These are phyloP conservation scores for Pseudogymnoascus sp. DNA, from an alignment of 2,329 filamentous ascomycete genomes.

Conservation along the genomic window DNA sequence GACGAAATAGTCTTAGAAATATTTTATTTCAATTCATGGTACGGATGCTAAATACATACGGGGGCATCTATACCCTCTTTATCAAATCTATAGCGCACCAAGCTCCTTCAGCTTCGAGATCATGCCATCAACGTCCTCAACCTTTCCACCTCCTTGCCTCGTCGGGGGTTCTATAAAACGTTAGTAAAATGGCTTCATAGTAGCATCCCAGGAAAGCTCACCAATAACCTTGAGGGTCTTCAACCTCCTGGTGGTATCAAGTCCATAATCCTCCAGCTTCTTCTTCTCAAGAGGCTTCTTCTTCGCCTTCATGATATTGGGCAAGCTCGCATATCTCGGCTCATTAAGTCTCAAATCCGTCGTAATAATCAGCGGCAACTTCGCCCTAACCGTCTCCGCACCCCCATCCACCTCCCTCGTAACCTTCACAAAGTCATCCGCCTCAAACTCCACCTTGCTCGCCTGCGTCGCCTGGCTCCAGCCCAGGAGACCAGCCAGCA, in stretches of 20 bases:
- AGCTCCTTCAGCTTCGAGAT: conserved; percentile 91
- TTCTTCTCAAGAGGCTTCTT: conserved; percentile 98
- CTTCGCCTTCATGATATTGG: conserved; percentile 99
- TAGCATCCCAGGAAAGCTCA: conserved; percentile 36
- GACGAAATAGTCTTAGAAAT: not conserved
- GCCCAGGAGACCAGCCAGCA: conserved; percentile 84
- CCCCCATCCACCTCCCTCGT: conserved; percentile 93
- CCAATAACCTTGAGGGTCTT: conserved; percentile 85
- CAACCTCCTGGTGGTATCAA: conserved; percentile 65
- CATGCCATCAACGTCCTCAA: conserved; percentile 94
- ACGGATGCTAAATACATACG: conserved; percentile 3
- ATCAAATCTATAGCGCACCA: conserved; percentile 58
- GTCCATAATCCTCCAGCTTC: conserved; percentile 70
- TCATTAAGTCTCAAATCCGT: conserved; percentile 92
- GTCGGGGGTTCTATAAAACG: conserved; percentile 62
- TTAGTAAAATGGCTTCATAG: conserved; percentile 10
- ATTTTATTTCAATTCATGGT: conserved; percentile 1
- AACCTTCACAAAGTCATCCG: conserved; percentile 63
- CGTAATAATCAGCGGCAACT: conserved; percentile 87
- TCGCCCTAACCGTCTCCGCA: conserved; percentile 76
- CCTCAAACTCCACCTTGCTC: conserved; percentile 67
- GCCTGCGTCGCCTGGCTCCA: conserved; percentile 97
- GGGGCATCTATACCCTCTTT: not conserved
- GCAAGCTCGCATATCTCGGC: conserved; percentile 88
- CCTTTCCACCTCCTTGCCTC: conserved; percentile 89